Conservation (phyloP, 2,329 filamentous ascomycete genomes). For the Sporothrix brasiliensis region DNA sequence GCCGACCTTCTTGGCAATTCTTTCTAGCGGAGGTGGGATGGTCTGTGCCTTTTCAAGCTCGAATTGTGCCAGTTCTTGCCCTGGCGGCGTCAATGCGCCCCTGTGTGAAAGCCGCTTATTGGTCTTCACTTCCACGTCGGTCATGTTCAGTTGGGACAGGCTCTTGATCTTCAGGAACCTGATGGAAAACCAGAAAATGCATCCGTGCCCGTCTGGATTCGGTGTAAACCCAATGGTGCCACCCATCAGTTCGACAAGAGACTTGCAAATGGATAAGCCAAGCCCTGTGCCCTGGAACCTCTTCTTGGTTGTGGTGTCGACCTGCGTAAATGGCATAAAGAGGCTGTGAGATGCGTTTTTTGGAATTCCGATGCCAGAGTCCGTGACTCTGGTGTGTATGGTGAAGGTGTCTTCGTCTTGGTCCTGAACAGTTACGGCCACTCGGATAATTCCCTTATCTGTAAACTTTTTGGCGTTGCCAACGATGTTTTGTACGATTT, state of each 20-base stretch:
- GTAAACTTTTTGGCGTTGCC: constrained; percentile 66
- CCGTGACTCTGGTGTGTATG: constrained; percentile 65
- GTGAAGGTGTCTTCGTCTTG: constrained; percentile 50
- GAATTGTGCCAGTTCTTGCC: constrained; percentile 21
- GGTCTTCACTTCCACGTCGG: not conserved
- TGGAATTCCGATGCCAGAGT: constrained; percentile 81
- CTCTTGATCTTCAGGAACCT: constrained; percentile 46
- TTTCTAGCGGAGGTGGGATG: constrained; percentile 16
- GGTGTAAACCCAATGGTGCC: constrained; percentile 89
- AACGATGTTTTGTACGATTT: constrained; percentile 64
- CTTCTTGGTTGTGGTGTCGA: constrained; percentile 91
- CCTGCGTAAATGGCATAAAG: constrained; percentile 97
- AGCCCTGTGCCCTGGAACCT: constrained; percentile 95
- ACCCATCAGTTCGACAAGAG: constrained; percentile 92
- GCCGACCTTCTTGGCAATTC: constrained; percentile 22
- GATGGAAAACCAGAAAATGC: constrained; percentile 88
- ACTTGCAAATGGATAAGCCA: constrained; percentile 90
- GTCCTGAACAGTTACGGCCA: constrained; percentile 47
- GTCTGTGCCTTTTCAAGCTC: constrained; percentile 23
- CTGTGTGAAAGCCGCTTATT: not conserved
- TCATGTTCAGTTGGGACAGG: constrained; percentile 38
- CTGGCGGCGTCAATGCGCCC: constrained; percentile 16
- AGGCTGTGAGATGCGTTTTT: constrained; percentile 56
- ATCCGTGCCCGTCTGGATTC: constrained; percentile 86
- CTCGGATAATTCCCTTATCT: constrained; percentile 55